Conservation (phyloP, 108 stramenopile species). For the Skeletonema potamos region DNA sequence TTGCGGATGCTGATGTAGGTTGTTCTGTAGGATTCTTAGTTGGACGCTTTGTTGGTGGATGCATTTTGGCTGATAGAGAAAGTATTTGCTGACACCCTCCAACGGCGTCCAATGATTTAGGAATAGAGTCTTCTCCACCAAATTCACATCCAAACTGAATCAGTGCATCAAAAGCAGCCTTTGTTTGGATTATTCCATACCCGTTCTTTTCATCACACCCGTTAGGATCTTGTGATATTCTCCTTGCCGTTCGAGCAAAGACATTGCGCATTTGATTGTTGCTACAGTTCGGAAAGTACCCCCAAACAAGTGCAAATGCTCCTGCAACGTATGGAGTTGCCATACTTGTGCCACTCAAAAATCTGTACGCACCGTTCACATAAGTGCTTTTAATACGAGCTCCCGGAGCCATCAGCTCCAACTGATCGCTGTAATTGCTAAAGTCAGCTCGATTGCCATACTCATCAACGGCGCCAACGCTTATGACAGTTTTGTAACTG, state of each 20-base stretch:
- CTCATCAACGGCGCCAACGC: conserved; percentile 49
- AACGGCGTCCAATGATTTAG: conserved; percentile 19
- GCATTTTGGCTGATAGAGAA: neutral
- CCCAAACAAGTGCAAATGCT: conserved; percentile 53
- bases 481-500: conserved; percentile 42
- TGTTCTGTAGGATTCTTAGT: neutral
- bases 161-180: conserved; percentile 46
- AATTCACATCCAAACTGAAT: conserved; percentile 23
- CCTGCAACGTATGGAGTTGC: conserved; percentile 70
- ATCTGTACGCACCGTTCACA: conserved; percentile 22
- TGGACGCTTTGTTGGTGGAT: neutral
- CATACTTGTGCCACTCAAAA: conserved; percentile 69
- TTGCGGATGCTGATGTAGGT: neutral
- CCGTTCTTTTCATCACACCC: conserved; percentile 33
- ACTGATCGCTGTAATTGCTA: conserved; percentile 47
- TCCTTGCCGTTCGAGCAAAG: conserved; percentile 28
- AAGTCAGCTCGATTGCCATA: conserved; percentile 33
- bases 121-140: conserved; percentile 18
- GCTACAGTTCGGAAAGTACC: conserved; percentile 42
- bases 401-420: conserved; percentile 67
- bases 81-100: conserved; percentile 32
- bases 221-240: neutral
- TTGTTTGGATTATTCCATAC: conserved; percentile 41
- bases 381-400: conserved; percentile 49
- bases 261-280: conserved; percentile 53